These are phyloP conservation scores for Discostella stelligeroides DNA, from an alignment of 108 stramenopile species.

Conservation along the genomic window DNA sequence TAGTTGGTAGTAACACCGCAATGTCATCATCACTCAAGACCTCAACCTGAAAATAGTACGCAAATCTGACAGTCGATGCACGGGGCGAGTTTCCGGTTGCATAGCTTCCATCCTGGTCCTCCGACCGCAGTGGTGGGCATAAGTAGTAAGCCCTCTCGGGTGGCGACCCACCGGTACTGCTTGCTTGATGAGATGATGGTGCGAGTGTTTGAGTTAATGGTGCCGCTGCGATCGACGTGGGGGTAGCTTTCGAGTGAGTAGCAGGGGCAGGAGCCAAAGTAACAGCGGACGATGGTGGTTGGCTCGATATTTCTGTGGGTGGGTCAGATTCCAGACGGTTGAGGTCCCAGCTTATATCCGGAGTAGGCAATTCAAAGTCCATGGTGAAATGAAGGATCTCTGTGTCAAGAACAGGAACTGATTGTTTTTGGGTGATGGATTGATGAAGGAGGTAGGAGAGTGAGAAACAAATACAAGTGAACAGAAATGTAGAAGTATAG, in stretches of 20 bases:
- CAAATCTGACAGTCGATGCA: conserved; percentile 8
- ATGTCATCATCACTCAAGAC: conserved; percentile 1
- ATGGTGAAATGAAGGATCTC: background rate
- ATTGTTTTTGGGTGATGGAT: no score
- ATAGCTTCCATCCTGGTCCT: conserved; percentile 1
- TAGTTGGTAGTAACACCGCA: conserved; percentile 14
- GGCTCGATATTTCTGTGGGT: background rate
- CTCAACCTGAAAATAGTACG: conserved; percentile 31
- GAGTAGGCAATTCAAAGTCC: background rate
- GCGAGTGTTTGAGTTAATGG: no score
- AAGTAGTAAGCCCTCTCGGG: no score
- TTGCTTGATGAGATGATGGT: no score
- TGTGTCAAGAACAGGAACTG: background rate
- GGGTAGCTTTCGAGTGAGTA: no score
- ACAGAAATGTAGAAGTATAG: no score
- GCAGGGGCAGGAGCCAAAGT: background rate
- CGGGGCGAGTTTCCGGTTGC: conserved; percentile 8
- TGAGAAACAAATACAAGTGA: no score
- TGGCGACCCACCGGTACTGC: no score
- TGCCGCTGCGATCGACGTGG: no score
- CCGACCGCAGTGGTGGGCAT: no score
- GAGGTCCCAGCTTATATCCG: background rate
- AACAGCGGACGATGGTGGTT: background rate
- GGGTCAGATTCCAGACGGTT: background rate
- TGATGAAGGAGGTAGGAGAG: no score